A percentile compares a stretch with the other conserved stretches of the same genome.
These are phyloP conservation scores for Mycena galopus DNA, from an alignment of 768 basidiomycete genomes.

Conservation along the genomic window DNA sequence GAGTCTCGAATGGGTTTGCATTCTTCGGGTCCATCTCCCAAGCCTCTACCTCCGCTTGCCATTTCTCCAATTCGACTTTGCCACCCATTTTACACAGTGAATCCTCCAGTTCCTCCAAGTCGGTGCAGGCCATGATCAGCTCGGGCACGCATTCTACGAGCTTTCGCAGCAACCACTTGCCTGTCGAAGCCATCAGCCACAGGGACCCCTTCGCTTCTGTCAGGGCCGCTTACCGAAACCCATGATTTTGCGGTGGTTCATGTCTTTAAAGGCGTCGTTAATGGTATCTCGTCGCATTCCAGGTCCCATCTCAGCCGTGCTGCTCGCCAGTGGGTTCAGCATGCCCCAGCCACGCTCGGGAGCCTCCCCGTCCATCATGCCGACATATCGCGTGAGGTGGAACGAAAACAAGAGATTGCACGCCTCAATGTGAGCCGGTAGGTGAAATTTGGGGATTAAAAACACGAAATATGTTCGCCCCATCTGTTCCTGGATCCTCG, in stretches of 20 bases:
- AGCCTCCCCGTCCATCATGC: conserved; percentile 47
- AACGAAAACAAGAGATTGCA: conserved; percentile 48
- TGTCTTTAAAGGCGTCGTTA: conserved; percentile 42
- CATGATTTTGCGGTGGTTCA: conserved; percentile 23
- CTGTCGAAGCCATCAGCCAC: background rate
- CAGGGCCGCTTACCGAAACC: background rate
- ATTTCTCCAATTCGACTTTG: background rate
- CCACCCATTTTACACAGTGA: background rate
- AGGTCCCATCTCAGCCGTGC: conserved; percentile 50
- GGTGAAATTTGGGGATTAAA: conserved; percentile 52
- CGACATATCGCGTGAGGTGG: conserved; percentile 40
- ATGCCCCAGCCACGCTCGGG: conserved; percentile 47
- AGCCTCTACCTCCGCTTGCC: background rate
- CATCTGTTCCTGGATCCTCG: no score
- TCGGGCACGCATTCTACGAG: background rate
- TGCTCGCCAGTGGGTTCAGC: conserved; percentile 38
- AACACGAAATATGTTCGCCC: no score
- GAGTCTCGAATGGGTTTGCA: conserved; percentile 26
- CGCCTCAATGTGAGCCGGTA: conserved; percentile 40
- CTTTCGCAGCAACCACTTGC: background rate
- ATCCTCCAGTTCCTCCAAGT: conserved; percentile 13
- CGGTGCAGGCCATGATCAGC: background rate
- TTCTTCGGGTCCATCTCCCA: conserved; percentile 14
- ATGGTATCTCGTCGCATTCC: conserved; percentile 43
- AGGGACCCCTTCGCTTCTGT: no score